Evolutionary conservation across 78 protist genomes (phyloP).

Genomic region (Chrysochromulina parva): DNA sequence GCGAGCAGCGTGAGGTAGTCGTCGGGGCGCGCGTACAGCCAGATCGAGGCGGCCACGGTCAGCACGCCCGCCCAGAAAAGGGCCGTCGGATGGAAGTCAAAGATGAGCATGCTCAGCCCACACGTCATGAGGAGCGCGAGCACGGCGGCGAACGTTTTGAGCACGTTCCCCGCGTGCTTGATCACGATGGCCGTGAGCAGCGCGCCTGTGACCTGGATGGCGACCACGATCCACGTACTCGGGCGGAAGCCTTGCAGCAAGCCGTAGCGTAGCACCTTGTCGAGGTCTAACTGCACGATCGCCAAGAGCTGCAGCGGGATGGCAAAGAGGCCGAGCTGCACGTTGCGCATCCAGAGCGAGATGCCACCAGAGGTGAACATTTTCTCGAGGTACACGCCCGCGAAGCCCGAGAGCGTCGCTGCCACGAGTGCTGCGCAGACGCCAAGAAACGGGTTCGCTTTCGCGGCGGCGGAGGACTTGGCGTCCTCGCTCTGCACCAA

Average conservation of each 20-base stretch:
- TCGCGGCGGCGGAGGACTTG: background rate
- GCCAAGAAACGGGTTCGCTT: background rate
- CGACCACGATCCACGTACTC: background rate
- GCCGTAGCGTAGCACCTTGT: background rate
- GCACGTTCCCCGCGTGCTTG: too few relatives aligned
- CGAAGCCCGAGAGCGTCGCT: background rate
- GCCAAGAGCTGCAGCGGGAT: background rate
- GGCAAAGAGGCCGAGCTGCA: slow-evolving; percentile 19
- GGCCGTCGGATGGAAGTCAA: background rate
- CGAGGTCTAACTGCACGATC: background rate
- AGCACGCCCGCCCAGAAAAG: background rate
- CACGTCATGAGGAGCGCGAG: background rate
- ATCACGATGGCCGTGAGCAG: slow-evolving; percentile 31
- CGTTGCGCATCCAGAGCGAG: slow-evolving; percentile 33
- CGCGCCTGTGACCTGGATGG: background rate
- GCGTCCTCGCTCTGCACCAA: background rate
- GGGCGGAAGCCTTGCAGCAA: background rate
- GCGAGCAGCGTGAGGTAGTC: too few relatives aligned
- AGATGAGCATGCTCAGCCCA: background rate
- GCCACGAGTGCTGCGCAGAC: background rate
- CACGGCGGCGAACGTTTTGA: slow-evolving; percentile 42
- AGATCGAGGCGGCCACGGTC: background rate
- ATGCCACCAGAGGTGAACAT: background rate
- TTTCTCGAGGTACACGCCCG: slow-evolving; percentile 42
- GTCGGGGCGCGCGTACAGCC: background rate